Evolutionary conservation across 2,329 filamentous ascomycete genomes (phyloP), one percentile per base, ranked within the genome.

Genomic region (Diplodia seriata): DNA sequence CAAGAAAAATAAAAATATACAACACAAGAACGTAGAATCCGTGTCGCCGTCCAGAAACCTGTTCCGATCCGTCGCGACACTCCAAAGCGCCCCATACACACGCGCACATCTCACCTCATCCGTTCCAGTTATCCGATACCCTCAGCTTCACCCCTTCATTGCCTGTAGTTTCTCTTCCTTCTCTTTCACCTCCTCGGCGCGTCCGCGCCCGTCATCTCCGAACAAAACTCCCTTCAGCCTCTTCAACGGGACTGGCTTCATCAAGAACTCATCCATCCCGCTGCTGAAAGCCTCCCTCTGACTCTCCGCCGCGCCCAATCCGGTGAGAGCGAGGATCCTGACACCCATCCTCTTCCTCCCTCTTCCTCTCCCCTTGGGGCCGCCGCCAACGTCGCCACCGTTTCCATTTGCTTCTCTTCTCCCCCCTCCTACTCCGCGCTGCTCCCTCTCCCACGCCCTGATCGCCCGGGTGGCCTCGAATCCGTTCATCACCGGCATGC

Each of bases 401-500:
- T 47, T 47, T 7, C 43, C 7, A 4, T 47, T 20, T 9, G 18
- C 7, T 8, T 47, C 43, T 20, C 7, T 8, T 8, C 43, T 47
- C 6, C 4, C 23, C 23, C 23, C 33, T 29, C 2, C 8, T 1
- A 8, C 11, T 11, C 54, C n/a, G 20, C n/a, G n/a, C 50, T 29
- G 69, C 57, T 72, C 68, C n/a, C n/a, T 62, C 61, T 62, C 76
- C 74, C 57, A 73, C 66, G 71, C 72, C 33, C 82, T 79, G 55
- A 84, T 84, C 14, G 75, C 73, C 15, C 75, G 72, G 1, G 82
- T 84, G 8, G 82, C 81, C 43, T 77, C 74, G 66, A 84, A 74
- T 1, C 82, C 82, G 68, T 83, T 76, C 76, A 83, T 77, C 4
- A 83, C 73, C 1, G 82, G 82, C 82, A 84, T 84, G 57, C 74